Evolutionary conservation across 1,139 yeast species (phyloP), one percentile per base, ranked within the genome.

Genomic region (Lodderomyces metapsilosis): DNA sequence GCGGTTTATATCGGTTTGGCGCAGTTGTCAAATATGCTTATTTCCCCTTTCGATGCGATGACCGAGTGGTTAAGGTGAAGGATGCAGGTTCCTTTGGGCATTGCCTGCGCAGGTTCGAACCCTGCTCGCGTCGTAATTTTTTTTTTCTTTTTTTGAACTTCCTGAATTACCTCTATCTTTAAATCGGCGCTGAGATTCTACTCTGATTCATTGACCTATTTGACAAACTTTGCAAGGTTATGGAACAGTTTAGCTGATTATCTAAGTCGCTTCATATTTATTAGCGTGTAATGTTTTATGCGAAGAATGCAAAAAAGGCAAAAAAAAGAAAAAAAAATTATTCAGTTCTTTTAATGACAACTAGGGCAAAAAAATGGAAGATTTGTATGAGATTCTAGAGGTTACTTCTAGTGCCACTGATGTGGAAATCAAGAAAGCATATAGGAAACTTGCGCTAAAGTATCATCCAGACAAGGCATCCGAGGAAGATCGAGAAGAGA

Each of bases 391-490:
- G 45, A 68, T 86, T 6, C 74, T 88, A 22, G 94, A 88, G 34
- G 78, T 88, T 8, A 76, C 76, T 8, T 59, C 74, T 15, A 71
- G 78, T 17, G 94, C 95, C 6, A 64, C 84, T 2, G 61, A 76
- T 31, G 63, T 68, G 5, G 95, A 87, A 48, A 84, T 88, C 56
- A 82, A 84, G 51, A 80, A 77, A 60, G 92, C 95, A 1, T 88
- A 85, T 62, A 73, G 89, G 49, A 81, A 78, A 50, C 71, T 84
- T 42, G 95, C 95, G 10, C 70, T 88, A 40, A 67, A 70, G 43
- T 76, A 80, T 55, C 96, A 88, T 58, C 96, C 96, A 0, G 96
- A 88, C 58, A 88, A 88, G 58, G 91, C 78, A 2, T 62, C 77
- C 0, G 89, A 82, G 48, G 80, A 76, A 6, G 79, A 78, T 43